Evolutionary conservation across 495 filamentous ascomycete genomes (phyloP).

Genomic region (Aspergillus sclerotiicarbonarius): DNA sequence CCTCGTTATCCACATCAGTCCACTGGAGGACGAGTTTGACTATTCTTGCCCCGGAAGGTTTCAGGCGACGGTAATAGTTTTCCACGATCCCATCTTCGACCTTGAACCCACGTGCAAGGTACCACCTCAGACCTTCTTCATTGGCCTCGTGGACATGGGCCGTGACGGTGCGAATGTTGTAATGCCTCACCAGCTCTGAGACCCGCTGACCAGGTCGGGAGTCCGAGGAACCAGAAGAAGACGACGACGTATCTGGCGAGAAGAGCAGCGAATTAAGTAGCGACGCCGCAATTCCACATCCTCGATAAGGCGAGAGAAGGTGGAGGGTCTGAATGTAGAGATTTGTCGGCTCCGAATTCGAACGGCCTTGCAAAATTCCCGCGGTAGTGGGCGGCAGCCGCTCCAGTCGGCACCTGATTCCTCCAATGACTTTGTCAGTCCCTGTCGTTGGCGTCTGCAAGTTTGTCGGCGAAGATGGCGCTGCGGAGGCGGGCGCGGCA

Average conservation of each 20-base stretch:
- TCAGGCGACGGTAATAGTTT: slow-evolving; percentile 83
- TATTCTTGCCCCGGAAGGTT: slow-evolving; percentile 75
- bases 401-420: slow-evolving; percentile 80
- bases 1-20: slow-evolving; percentile 17
- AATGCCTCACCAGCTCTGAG: slow-evolving; percentile 50
- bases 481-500: slow-evolving; percentile 32
- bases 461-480: slow-evolving; percentile 3
- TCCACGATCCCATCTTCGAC: slow-evolving; percentile 55
- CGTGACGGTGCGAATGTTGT: slow-evolving; percentile 57
- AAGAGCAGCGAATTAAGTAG: slow-evolving; percentile 60
- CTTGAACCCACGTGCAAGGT: slow-evolving; percentile 73
- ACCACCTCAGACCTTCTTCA: slow-evolving; percentile 83
- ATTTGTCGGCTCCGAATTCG: slow-evolving; percentile 38
- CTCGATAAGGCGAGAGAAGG: slow-evolving; percentile 78
- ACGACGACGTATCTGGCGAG: slow-evolving; percentile 33
- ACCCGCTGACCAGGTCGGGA: slow-evolving; percentile 24
- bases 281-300: slow-evolving; percentile 72
- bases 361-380: slow-evolving; percentile 17
- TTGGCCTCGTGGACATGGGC: slow-evolving; percentile 97
- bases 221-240: slow-evolving; percentile 21
- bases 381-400: slow-evolving; percentile 27
- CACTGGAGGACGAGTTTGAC: slow-evolving; percentile 53
- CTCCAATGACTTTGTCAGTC: slow-evolving; percentile 67
- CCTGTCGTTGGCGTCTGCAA: slow-evolving; percentile 22
- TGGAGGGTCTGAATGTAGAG: slow-evolving; percentile 89